Evolutionary conservation across 75 land plant species (phyloP).

Genomic region (Cunninghamia lanceolata): DNA sequence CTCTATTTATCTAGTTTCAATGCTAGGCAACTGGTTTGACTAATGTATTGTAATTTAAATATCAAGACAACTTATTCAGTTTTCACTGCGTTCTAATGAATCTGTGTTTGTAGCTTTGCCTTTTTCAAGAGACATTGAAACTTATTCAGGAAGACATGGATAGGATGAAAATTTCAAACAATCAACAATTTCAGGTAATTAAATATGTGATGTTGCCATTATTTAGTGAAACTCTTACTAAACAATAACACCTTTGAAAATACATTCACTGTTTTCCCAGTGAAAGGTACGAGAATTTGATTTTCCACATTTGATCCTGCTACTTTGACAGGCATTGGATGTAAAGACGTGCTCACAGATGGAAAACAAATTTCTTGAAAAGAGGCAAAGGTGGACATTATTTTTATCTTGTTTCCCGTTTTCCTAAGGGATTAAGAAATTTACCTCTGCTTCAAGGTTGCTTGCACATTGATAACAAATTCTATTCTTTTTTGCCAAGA

Average conservation of each 20-base stretch:
- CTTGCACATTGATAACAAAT: neutral
- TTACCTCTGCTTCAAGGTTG: neutral
- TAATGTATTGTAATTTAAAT: neutral
- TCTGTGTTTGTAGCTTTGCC: conserved; percentile 1
- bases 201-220: neutral
- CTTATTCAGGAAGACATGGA: neutral
- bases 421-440: neutral
- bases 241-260: neutral
- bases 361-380: neutral
- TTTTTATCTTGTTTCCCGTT: neutral
- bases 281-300: neutral
- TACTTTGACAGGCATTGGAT: conserved; percentile 6
- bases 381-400: neutral
- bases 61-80: neutral
- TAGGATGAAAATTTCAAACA: neutral
- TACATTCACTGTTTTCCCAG: neutral
- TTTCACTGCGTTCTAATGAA: neutral
- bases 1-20: neutral
- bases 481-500: neutral
- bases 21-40: neutral
- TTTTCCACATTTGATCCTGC: neutral
- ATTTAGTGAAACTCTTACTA: neutral
- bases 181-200: conserved; percentile 7
- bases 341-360: neutral
- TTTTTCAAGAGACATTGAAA: conserved; percentile 7